Evolutionary conservation across 169 alveolate species (phyloP).

Genomic region (Cryptosporidium viatorum): DNA sequence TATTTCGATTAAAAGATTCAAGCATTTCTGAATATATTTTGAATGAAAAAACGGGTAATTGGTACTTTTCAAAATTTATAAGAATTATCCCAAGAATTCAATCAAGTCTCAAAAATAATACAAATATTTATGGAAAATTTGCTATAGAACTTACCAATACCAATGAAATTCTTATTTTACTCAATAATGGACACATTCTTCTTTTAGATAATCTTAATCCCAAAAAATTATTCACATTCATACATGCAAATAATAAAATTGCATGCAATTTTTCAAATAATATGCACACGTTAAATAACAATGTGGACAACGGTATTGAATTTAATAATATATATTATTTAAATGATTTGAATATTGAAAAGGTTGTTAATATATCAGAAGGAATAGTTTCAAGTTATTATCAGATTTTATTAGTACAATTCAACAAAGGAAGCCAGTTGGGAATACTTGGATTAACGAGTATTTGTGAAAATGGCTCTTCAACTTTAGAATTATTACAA

Average conservation of each 20-base stretch:
- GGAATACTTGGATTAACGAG: conserved; percentile 10
- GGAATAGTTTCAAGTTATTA: conserved; percentile 18
- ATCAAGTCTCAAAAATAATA: not conserved
- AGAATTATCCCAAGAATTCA: not conserved
- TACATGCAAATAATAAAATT: conserved; percentile 29
- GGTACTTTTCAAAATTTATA: conserved; percentile 4
- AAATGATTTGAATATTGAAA: not conserved
- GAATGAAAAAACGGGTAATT: conserved; percentile 7
- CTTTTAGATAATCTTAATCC: not conserved
- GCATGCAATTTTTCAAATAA: conserved; percentile 6
- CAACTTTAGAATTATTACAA: conserved; percentile 12
- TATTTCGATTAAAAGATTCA: conserved; percentile 2
- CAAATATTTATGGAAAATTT: not conserved
- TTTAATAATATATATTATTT: not conserved
- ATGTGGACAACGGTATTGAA: conserved; percentile 32
- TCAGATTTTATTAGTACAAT: conserved; percentile 17
- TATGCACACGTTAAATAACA: not conserved
- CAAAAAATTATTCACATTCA: not conserved
- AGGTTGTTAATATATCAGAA: not conserved
- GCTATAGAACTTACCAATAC: conserved; percentile 4
- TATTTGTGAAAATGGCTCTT: not conserved
- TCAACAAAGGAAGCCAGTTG: not conserved
- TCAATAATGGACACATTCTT: conserved; percentile 23
- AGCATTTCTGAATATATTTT: conserved; percentile 16
- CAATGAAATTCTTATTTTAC: conserved; percentile 20